Evolutionary conservation across 768 basidiomycete genomes (phyloP), one percentile per base, ranked within the genome.

Genomic region (Amanita polypyramis): DNA sequence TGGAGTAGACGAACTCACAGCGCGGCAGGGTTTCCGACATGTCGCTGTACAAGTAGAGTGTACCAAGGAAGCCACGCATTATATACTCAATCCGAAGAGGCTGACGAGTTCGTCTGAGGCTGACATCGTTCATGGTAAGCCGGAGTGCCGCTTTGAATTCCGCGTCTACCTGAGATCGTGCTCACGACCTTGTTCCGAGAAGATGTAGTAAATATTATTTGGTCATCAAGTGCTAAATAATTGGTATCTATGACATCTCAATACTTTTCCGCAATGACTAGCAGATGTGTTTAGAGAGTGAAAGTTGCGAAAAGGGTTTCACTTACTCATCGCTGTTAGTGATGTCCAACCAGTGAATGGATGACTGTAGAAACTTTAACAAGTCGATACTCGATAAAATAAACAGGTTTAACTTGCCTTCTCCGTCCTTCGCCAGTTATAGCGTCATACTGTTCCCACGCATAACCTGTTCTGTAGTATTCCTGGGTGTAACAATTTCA

Each of bases 271-370:
- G 49, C 49, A 29, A 50, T 43, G 29, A 50, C 49, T 50, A 25
- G 17, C 12, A 17, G 8, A 41, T 5, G 3, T 9, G n/a, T 23
- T 34, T 5, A 23, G 23, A 1, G 15, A 20, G 36, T 3, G 29
- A 25, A 11, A 34, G 10, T 10, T 29, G 12, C 8, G 5, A 15
- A 23, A 36, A 6, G 11, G 15, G 5, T 29, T 43, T 19, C 17
- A 74, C 90, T 72, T 64, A 95, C 92, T 92, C 56, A 95, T 66
- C 25, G 89, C 80, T 19, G 90, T 77, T 37, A 95, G 69, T 38
- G 92, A 91, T 21, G 93, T 94, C 94, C 93, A 96, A 8, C 94
- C 94, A 9, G 94, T 96, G 68, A 97, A 98, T 0, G 94, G 93
- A 64, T 95, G 91, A 57, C 93, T 93, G 57, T 40, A 45, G 33